These are phyloP conservation scores for Cardamine resedifolia DNA, from an alignment of 345 rosid genomes.

Conservation along the genomic window DNA sequence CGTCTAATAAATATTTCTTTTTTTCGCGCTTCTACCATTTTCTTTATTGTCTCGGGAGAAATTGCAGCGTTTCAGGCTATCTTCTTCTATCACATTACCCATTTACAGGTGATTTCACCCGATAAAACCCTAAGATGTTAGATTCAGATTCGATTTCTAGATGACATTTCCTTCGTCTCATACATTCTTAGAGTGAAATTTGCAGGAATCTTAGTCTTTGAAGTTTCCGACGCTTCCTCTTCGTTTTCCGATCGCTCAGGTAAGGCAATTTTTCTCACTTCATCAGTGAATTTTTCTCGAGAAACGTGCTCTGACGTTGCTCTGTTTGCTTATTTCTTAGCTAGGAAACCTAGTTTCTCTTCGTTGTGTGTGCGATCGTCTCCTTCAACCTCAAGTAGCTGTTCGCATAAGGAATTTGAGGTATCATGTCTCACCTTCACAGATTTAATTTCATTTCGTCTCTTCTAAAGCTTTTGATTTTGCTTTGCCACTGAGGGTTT, in stretches of 20 bases:
- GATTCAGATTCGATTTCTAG: not conserved
- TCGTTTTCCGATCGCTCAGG: not conserved
- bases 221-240: not conserved
- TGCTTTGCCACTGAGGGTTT: not conserved
- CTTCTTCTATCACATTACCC: not conserved
- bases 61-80: conserved; percentile 9
- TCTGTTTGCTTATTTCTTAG: conserved; percentile 15
- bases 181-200: conserved; percentile 2
- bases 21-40: conserved; percentile 37
- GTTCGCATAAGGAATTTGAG: not conserved
- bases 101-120: not conserved
- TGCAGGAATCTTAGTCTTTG: not conserved
- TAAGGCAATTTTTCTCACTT: not conserved
- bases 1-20: conserved; percentile 9
- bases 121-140: conserved; percentile 9
- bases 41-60: not conserved
- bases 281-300: not conserved
- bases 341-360: not conserved
- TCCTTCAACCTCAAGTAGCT: not conserved
- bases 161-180: not conserved
- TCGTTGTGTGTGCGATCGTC: conserved; percentile 4
- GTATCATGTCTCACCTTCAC: not conserved
- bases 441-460: not conserved
- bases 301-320: not conserved
- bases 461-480: not conserved